Percentiles rank a stretch among this genome's conserved stretches.
Evolutionary conservation across 2,329 filamentous ascomycete species (phyloP).

Genomic region (Colletotrichum phormii): DNA sequence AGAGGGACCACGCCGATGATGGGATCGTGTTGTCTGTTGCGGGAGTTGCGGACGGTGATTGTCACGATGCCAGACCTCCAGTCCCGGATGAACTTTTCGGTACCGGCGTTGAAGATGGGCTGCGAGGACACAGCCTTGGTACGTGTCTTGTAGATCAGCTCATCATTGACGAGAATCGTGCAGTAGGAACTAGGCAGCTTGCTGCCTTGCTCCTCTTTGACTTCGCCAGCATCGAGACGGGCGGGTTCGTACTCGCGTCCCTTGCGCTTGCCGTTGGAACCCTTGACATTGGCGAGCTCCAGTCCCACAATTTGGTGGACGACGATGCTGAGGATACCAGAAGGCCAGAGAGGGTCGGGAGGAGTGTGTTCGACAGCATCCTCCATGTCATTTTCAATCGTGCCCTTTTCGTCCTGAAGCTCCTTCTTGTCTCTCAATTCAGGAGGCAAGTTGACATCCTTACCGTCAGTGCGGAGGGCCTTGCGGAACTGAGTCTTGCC

Average conservation of each 20-base stretch:
- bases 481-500: constrained; percentile 89
- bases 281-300: constrained; percentile 91
- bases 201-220: constrained; percentile 84
- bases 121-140: constrained; percentile 93
- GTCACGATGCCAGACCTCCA: constrained; percentile 92
- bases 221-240: constrained; percentile 82
- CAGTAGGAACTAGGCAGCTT: constrained; percentile 92
- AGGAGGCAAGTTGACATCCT: constrained; percentile 80
- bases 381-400: constrained; percentile 77
- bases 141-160: constrained; percentile 92
- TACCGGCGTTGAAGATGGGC: constrained; percentile 97
- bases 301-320: constrained; percentile 96
- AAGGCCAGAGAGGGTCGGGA: constrained; percentile 96
- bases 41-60: constrained; percentile 86
- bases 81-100: constrained; percentile 91
- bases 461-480: constrained; percentile 87
- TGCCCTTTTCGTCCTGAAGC: constrained; percentile 89
- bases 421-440: constrained; percentile 79
- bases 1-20: constrained; percentile 93
- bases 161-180: constrained; percentile 90
- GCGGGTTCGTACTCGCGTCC: constrained; percentile 91
- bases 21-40: constrained; percentile 92
- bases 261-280: constrained; percentile 82
- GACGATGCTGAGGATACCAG: constrained; percentile 85
- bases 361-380: constrained; percentile 91